phyloP scores from a whole-genome alignment of 441 rosid species.

The Populus tomentosa region DNA sequence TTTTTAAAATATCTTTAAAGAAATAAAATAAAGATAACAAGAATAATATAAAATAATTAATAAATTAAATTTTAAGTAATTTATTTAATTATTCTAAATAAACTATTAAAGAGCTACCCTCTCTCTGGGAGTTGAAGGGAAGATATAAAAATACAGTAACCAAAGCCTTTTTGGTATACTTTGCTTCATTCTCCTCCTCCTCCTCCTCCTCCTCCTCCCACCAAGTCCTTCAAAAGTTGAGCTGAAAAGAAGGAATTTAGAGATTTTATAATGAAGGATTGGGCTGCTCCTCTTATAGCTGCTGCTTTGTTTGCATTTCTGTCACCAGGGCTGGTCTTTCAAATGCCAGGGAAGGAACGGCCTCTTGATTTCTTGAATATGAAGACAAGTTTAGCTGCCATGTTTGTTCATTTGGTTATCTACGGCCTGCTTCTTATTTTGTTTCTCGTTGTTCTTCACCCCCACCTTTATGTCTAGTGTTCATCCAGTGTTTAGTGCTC shows the following conservation, averaged over 20 bases:
- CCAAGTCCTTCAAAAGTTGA: neutral
- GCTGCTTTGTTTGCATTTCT: slow-evolving; percentile 74
- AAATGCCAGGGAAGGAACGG: slow-evolving; percentile 12
- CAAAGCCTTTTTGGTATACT: neutral
- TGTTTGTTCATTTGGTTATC: slow-evolving; percentile 4
- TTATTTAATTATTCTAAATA: no score
- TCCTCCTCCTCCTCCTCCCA: neutral
- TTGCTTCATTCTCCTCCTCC: slow-evolving; percentile 7
- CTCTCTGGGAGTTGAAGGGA: no score
- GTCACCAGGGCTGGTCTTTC: slow-evolving; percentile 14
- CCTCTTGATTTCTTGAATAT: slow-evolving; percentile 6
- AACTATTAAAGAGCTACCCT: no score
- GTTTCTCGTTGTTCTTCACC: slow-evolving; percentile 5
- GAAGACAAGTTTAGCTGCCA: neutral
- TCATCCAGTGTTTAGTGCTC: no score
- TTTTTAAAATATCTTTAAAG: no score
- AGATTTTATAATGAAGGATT: slow-evolving; percentile 48
- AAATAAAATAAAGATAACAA: no score
- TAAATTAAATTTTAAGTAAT: no score
- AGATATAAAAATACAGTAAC: no score
- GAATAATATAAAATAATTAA: no score
- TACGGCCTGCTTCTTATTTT: slow-evolving; percentile 1
- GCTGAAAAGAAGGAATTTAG: neutral
- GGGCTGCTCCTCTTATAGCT: slow-evolving; percentile 88
- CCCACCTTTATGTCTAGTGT: slow-evolving; percentile 11